Conservation (phyloP, 352 stramenopile genomes). For the Phytophthora lateralis region DNA sequence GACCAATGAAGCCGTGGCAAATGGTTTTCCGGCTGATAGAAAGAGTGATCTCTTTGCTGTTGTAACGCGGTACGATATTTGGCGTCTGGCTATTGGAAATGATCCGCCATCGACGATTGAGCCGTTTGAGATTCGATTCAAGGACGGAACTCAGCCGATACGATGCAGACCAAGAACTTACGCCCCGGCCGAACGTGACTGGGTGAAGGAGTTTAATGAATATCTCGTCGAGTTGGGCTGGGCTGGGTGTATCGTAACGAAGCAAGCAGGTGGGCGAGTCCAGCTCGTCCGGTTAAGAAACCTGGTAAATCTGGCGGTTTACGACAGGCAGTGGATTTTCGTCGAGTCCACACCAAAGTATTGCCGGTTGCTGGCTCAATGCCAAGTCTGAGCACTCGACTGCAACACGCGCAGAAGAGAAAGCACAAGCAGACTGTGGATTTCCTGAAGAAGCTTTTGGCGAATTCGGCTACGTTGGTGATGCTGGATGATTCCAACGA, state of each 20-base stretch:
- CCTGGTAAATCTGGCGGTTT: conserved; percentile 3
- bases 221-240: conserved; percentile 3
- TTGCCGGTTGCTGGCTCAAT: conserved; percentile 7
- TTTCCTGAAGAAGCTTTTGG: conserved; percentile 17
- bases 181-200: background rate
- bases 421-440: conserved; percentile 16
- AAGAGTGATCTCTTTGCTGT: conserved; percentile 2
- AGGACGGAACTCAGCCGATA: background rate
- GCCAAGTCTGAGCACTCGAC: conserved; percentile 6
- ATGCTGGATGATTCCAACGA: too few species aligned
- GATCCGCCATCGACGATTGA: conserved; percentile 10
- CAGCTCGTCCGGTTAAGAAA: conserved; percentile 7
- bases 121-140: conserved; percentile 3
- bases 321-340: conserved; percentile 11
- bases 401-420: conserved; percentile 1
- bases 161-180: background rate
- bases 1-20: conserved; percentile 5
- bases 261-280: conserved; percentile 6
- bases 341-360: background rate
- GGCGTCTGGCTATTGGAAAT: conserved; percentile 3
- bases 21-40: conserved; percentile 2
- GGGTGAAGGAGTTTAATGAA: background rate
- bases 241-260: conserved; percentile 13
- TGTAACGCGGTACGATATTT: conserved; percentile 1
- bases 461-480: too few species aligned